Base-by-base conservation (phyloP, 73 alveolate species). In the Paramecium octaurelia region DNA sequence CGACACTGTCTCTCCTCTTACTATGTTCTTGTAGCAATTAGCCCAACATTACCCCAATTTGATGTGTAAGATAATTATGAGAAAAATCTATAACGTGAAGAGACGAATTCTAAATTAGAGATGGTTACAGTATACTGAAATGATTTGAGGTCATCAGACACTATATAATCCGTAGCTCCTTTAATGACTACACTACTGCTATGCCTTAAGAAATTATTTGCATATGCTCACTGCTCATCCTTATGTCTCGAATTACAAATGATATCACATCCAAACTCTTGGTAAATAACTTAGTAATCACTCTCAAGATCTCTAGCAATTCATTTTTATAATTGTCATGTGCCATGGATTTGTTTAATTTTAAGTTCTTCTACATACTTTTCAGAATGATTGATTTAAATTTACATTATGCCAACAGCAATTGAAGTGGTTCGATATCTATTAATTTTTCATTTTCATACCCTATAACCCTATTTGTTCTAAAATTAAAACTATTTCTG, bases 191-290 rank as follows among this genome's bases (percentile, higher is more conserved):
- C 0, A 80, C 91, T 24, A 44, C 57, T 11, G 76, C 31, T 44
- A 80, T 80, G 8, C 91, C 91, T n/a, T 80, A 80, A n/a, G 76
- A 59, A 20, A 80, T 23, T 18, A 80, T 46, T 20, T 80, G 44
- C 70, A 48, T 80, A 23, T 44, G 70, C 46, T 80, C 91, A 24
- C 75, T 44, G 27, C 73, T 80, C 70, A 80, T 34, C 23, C 75
- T 80, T 11, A 80, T 48, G 57, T 80, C 75, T 42, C 70, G 11
- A 31, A 80, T 46, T 8, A 24, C 24, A 24, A 80, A 44, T 44
- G 71, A 10, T 31, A 80, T 40, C 29, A 80, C 76, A 44, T 80
- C 91, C 23, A 80, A 46, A 18, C 48, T 44, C 20, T 46, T 44
- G 6, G 70, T 43, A 27, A 73, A 73, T 38, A 73, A 73, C 75